Conservation (phyloP, 73 alveolate species). For the Diophrys sp. region DNA sequence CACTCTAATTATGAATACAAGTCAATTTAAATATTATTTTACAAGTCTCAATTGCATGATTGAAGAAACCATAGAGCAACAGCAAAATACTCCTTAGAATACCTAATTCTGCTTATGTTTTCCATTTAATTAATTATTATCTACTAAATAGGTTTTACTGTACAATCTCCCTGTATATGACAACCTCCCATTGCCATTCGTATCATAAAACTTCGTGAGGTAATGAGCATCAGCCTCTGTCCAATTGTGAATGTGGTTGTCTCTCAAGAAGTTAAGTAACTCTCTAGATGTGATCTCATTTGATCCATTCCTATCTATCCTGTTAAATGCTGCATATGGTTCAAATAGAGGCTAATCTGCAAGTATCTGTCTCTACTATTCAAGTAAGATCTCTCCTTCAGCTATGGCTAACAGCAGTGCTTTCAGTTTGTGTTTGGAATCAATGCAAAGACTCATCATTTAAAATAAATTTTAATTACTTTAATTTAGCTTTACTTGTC, state of each 20-base stretch:
- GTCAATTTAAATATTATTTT: no score
- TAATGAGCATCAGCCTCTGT: conserved; percentile 31
- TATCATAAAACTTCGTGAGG: conserved; percentile 39
- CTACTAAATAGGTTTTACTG: no score
- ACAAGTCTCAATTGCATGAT: conserved; percentile 20
- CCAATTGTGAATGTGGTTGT: conserved; percentile 28
- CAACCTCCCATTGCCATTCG: conserved; percentile 34
- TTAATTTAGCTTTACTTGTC: neutral
- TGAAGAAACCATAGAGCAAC: no score
- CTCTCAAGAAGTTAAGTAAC: conserved; percentile 41
- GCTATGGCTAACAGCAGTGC: conserved; percentile 32
- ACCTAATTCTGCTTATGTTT: no score
- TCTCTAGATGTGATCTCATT: conserved; percentile 17
- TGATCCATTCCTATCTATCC: conserved; percentile 43
- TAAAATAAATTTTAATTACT: neutral
- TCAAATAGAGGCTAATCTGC: conserved; percentile 31
- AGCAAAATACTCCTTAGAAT: no score
- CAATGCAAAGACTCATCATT: conserved; percentile 9
- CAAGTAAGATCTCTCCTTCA: conserved; percentile 32
- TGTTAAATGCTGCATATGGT: conserved; percentile 54
- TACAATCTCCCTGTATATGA: no score
- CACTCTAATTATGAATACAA: no score
- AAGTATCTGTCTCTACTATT: conserved; percentile 35
- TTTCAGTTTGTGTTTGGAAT: conserved; percentile 22
- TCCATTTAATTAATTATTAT: no score